phyloP scores from a whole-genome alignment of 768 basidiomycete species.

The Russula griseocarnosa region DNA sequence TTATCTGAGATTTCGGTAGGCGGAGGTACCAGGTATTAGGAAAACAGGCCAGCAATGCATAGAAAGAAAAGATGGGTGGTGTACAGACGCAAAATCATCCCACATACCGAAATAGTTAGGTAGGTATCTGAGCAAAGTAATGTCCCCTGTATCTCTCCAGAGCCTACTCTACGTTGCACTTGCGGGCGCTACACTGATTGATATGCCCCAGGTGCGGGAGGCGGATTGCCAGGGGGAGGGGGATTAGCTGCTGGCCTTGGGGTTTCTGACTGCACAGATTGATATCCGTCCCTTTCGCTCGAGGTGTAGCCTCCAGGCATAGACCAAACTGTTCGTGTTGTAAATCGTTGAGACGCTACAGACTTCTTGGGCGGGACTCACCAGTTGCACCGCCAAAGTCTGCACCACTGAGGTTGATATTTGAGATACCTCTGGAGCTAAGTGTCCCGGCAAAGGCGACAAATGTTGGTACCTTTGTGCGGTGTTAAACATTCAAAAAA shows the following conservation, averaged over 20 bases:
- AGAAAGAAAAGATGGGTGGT: background rate
- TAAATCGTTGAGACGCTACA: background rate
- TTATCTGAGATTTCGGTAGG: background rate
- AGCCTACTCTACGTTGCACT: background rate
- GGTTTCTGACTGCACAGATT: slow-evolving; percentile 33
- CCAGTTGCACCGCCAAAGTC: slow-evolving; percentile 38
- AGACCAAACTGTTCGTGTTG: slow-evolving; percentile 38
- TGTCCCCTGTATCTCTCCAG: background rate
- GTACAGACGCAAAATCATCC: background rate
- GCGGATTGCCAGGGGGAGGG: slow-evolving; percentile 26
- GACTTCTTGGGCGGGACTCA: slow-evolving; percentile 16
- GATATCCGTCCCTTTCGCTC: slow-evolving; percentile 37
- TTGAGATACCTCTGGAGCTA: slow-evolving; percentile 38
- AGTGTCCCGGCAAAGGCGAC: slow-evolving; percentile 36
- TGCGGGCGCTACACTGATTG: slow-evolving; percentile 32
- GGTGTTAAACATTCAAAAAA: background rate
- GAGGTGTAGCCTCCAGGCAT: slow-evolving; percentile 44
- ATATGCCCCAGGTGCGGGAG: slow-evolving; percentile 35
- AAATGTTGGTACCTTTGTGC: slow-evolving; percentile 37
- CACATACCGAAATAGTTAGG: background rate
- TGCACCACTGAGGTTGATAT: slow-evolving; percentile 35
- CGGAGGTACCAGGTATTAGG: background rate
- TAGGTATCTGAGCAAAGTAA: slow-evolving; percentile 7
- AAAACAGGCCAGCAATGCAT: too few relatives aligned
- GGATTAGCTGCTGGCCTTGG: slow-evolving; percentile 31